Base-by-base conservation (phyloP, 148 eudicot genomes). In the Cornus controversa region DNA sequence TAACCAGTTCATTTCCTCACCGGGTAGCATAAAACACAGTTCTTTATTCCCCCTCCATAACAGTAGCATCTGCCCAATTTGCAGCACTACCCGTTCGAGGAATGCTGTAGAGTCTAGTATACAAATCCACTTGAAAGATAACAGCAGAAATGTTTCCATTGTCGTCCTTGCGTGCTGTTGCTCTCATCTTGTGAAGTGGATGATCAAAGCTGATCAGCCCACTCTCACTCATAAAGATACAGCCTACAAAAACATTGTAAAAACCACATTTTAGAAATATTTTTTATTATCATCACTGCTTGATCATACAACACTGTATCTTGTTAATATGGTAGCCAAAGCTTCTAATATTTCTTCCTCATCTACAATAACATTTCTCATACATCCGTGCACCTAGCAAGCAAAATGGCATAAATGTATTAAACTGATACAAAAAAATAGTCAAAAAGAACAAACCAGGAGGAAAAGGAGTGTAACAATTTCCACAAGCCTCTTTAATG, bases 161-260 rank as follows among this genome's bases (percentile, higher is more conserved):
- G 27, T 71, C 74, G 31, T 84, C 87, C 53, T 79, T 79, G 5
- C 77, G 69, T 1, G 27, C 22, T 40, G 79, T 69, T 66, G 77
- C 84, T 69, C 67, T 68, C 29, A 86, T 80, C 65, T 83, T 81
- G 78, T 84, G 53, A 9, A 83, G 81, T 8, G 89, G 86, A 74
- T 84, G 86, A 84, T 84, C 87, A 26, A 86, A 84, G 14, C 87
- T 81, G 0, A 75, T 84, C 69, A 84, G 73, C 50, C 87, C 82
- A 47, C n/a, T 72, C 36, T 15, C 75, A 74, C 77, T 84, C 69
- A 67, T 72, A 76, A 81, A 86, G 36, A 86, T 77, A 66, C 87
- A 86, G 15, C 89, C 85, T 84, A 47, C 66, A 53, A 47, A 76
- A 37, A 23, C 24, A 62, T 40, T 11, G 8, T 8, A 8, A 54